A percentile compares a stretch with the other conserved stretches of the same genome.
Conservation (phyloP, 768 basidiomycete species). For the Termitomyces eurrhizus region DNA sequence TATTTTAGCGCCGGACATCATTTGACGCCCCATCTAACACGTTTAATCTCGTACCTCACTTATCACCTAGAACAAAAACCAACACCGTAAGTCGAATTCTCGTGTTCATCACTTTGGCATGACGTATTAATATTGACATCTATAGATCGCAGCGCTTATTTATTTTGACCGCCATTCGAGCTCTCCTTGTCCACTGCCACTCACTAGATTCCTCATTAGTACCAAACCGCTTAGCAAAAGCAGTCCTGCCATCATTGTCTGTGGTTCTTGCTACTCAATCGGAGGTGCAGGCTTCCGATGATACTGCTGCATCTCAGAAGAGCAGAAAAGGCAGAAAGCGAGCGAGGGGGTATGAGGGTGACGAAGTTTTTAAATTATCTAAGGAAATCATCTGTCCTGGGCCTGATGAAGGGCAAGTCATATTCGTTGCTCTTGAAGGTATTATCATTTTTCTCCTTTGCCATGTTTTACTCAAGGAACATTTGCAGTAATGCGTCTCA, state of each 20-base stretch:
- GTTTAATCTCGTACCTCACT: slow-evolving; percentile 46
- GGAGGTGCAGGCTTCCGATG: slow-evolving; percentile 22
- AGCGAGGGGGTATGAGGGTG: slow-evolving; percentile 67
- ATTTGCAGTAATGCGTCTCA: slow-evolving; percentile 42
- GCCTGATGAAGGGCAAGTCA: slow-evolving; percentile 43
- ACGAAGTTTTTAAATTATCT: slow-evolving; percentile 59
- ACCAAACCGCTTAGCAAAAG: slow-evolving; percentile 50
- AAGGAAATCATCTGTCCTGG: slow-evolving; percentile 46
- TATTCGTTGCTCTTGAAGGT: slow-evolving; percentile 61
- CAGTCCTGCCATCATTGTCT: slow-evolving; percentile 46
- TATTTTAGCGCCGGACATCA: slow-evolving; percentile 45
- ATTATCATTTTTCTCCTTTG: slow-evolving; percentile 14
- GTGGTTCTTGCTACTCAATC: slow-evolving; percentile 40
- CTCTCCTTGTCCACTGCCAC: slow-evolving; percentile 40
- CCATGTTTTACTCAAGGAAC: not conserved
- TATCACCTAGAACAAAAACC: slow-evolving; percentile 60
- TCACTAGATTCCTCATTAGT: slow-evolving; percentile 45
- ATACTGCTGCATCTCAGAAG: slow-evolving; percentile 22
- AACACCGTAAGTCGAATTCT: slow-evolving; percentile 36
- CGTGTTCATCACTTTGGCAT: not conserved
- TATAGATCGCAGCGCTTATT: slow-evolving; percentile 33
- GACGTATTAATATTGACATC: not conserved
- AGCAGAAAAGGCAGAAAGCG: slow-evolving; percentile 65
- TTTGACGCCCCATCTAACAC: slow-evolving; percentile 52
- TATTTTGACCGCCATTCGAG: slow-evolving; percentile 42